These are phyloP conservation scores for Chaetomium fimeti DNA, from an alignment of 495 filamentous ascomycete species.

Conservation along the genomic window DNA sequence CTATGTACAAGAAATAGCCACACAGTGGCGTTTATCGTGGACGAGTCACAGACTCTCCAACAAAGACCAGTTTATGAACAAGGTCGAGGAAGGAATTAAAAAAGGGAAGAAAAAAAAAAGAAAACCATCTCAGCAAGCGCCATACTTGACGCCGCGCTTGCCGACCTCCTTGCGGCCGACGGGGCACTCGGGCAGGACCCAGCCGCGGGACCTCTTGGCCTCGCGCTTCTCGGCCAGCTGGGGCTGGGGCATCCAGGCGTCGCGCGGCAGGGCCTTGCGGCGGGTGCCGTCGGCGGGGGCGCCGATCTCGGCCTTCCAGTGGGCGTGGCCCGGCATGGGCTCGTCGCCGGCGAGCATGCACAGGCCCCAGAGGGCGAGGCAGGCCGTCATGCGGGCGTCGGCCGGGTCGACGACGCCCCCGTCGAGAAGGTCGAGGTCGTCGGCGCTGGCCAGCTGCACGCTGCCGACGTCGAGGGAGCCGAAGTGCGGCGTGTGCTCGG, in stretches of 20 bases:
- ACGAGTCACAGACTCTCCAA: constrained; percentile 21
- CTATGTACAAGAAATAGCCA: constrained; percentile 13
- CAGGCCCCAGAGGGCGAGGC: constrained; percentile 52
- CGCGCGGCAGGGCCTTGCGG: constrained; percentile 66
- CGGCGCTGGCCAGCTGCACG: constrained; percentile 49
- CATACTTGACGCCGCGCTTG: constrained; percentile 55
- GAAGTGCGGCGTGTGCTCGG: constrained; percentile 73
- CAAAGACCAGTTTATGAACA: background rate
- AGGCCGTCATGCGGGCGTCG: constrained; percentile 55
- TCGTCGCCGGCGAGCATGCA: constrained; percentile 81
- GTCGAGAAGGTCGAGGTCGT: constrained; percentile 30
- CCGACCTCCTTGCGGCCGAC: constrained; percentile 57
- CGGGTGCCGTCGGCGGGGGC: constrained; percentile 74
- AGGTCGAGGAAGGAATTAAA: background rate
- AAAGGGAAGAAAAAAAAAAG: background rate
- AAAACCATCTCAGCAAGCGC: constrained; percentile 34
- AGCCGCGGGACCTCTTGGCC: constrained; percentile 77
- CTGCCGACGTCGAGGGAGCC: constrained; percentile 76
- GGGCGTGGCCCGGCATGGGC: constrained; percentile 61
- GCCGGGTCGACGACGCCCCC: constrained; percentile 29
- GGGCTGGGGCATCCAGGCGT: constrained; percentile 85
- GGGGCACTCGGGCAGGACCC: constrained; percentile 76
- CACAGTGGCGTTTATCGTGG: background rate
- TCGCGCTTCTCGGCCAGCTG: constrained; percentile 78
- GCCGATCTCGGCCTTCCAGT: constrained; percentile 75